phyloP scores from a whole-genome alignment of 306 rosid species.

The Vigna angularis region DNA sequence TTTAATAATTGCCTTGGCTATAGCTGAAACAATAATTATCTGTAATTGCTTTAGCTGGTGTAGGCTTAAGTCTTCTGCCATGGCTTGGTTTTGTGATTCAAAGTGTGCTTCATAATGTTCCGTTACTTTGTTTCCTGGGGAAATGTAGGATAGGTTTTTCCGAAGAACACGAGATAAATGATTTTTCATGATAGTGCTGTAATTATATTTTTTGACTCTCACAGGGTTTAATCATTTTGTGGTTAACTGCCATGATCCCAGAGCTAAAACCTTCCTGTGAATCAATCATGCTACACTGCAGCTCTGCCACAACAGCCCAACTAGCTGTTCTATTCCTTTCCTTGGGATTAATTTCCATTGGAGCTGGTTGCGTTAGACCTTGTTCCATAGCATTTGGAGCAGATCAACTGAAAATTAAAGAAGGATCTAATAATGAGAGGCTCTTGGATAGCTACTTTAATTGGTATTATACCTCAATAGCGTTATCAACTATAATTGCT shows the following conservation, averaged over 20 bases:
- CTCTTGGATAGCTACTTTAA: conserved; percentile 56
- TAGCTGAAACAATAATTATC: too few species aligned
- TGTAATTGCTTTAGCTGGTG: not conserved
- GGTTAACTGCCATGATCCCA: conserved; percentile 61
- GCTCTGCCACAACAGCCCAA: conserved; percentile 47
- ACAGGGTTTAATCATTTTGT: conserved; percentile 55
- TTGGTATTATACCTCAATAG: conserved; percentile 57
- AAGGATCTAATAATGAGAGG: conserved; percentile 36
- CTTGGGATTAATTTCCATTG: conserved; percentile 59
- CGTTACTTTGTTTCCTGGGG: not conserved
- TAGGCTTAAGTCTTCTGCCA: not conserved
- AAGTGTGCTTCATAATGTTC: not conserved
- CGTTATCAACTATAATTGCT: conserved; percentile 43
- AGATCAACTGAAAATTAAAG: conserved; percentile 50
- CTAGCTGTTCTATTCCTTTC: conserved; percentile 50
- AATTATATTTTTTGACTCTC: not conserved
- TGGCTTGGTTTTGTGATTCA: conserved; percentile 3
- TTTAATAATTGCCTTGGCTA: too few species aligned
- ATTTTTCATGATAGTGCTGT: conserved; percentile 25
- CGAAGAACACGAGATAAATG: not conserved
- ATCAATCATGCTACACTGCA: conserved; percentile 24
- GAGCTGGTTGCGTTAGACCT: conserved; percentile 68
- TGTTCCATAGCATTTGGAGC: conserved; percentile 72
- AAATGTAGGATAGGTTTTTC: not conserved
- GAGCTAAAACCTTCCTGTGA: conserved; percentile 48